Conservation (phyloP, 2,329 filamentous ascomycete species). For the Harringtonia lauricola region DNA sequence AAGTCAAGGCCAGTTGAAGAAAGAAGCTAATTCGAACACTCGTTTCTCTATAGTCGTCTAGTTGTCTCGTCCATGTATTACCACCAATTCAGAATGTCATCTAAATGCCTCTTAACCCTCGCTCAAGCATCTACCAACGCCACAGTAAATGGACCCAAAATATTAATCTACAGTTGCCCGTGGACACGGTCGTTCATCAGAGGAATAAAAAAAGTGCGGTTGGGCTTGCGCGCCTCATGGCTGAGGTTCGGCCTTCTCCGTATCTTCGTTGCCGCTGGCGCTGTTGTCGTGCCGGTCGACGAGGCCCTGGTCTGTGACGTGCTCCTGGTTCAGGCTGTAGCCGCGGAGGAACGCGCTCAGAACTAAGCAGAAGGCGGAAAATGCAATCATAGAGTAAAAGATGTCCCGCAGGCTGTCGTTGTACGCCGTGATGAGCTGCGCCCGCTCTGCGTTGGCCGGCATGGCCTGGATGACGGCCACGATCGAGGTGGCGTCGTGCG, state of each 20-base stretch:
- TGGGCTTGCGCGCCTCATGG: not conserved
- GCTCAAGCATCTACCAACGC: not conserved
- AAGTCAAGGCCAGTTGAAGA: no score
- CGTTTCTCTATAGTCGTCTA: no score
- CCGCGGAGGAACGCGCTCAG: constrained; percentile 39
- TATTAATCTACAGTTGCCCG: no score
- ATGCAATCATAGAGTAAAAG: constrained; percentile 39
- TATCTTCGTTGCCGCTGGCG: not conserved
- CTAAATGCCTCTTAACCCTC: no score
- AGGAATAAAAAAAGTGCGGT: not conserved
- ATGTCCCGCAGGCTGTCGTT: constrained; percentile 41
- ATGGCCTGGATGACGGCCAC: constrained; percentile 42
- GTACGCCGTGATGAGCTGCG: constrained; percentile 25
- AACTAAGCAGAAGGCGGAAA: constrained; percentile 37
- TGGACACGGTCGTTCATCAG: no score
- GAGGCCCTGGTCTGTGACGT: constrained; percentile 37
- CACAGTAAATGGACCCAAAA: no score
- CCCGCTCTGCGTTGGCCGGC: constrained; percentile 24
- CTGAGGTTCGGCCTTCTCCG: constrained; percentile 1
- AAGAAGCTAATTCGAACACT: no score
- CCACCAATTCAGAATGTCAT: no score
- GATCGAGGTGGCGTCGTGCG: constrained; percentile 42
- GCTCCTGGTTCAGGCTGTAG: constrained; percentile 33
- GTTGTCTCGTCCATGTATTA: no score
- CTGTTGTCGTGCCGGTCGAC: constrained; percentile 12